phyloP scores from a whole-genome alignment of 352 stramenopile species.

The Pythium chondricola region DNA sequence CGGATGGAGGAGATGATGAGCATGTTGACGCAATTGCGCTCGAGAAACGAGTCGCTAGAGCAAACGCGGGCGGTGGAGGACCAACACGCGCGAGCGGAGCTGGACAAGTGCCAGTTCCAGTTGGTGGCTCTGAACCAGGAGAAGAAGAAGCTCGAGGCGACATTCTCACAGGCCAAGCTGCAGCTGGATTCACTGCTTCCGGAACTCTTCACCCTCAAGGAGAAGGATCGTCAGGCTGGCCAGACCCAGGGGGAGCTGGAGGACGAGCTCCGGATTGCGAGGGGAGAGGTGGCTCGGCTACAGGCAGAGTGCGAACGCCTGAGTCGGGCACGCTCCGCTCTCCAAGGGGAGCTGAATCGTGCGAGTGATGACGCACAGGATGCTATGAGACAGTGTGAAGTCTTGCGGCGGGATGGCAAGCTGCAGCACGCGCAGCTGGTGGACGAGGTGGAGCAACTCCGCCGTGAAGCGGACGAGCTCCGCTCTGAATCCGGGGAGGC shows the following conservation, averaged over 20 bases:
- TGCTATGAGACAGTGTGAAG: conserved; percentile 51
- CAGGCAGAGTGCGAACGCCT: conserved; percentile 41
- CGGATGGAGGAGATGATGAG: conserved; percentile 61
- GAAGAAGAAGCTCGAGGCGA: conserved; percentile 34
- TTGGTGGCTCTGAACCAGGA: conserved; percentile 22
- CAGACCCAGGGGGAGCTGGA: conserved; percentile 29
- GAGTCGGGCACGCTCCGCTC: conserved; percentile 29
- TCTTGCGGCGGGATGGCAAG: conserved; percentile 46
- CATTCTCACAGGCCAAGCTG: conserved; percentile 13
- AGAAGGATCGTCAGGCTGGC: conserved; percentile 24
- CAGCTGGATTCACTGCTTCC: conserved; percentile 27
- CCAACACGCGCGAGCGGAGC: conserved; percentile 27
- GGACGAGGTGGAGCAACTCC: conserved; percentile 35
- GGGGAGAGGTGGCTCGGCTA: conserved; percentile 18
- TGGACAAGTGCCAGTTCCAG: conserved; percentile 37
- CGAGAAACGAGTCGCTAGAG: conserved; percentile 42
- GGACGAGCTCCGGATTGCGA: conserved; percentile 18
- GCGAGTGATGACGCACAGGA: conserved; percentile 51
- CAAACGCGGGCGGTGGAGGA: conserved; percentile 35
- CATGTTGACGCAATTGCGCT: conserved; percentile 48
- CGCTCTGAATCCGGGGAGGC: conserved; percentile 34
- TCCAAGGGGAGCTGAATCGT: conserved; percentile 55
- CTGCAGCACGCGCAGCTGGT: conserved; percentile 29
- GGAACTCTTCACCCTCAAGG: conserved; percentile 25
- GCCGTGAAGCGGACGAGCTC: conserved; percentile 43